Percentiles rank a stretch among this genome's conserved stretches.
Conservation (phyloP, 768 basidiomycete species). For the Chalciporus piperatus region DNA sequence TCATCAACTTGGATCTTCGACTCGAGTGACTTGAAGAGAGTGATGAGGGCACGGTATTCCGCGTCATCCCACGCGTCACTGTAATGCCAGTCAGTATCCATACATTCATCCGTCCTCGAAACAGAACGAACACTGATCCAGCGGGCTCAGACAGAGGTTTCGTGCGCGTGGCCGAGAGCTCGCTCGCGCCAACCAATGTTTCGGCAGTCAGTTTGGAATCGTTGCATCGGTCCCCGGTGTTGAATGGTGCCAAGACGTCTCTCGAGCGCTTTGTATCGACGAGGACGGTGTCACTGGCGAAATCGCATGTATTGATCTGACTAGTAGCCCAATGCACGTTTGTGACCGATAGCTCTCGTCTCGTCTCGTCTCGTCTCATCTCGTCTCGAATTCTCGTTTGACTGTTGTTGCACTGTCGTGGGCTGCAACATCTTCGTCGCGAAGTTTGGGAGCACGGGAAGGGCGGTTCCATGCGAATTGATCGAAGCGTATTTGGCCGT, state of each 20-base stretch:
- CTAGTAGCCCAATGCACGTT: not conserved
- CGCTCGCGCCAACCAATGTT: too few relatives aligned
- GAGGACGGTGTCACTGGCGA: not conserved
- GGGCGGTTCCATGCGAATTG: not conserved
- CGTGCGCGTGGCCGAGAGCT: too few relatives aligned
- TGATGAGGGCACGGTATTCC: not conserved
- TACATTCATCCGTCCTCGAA: too few relatives aligned
- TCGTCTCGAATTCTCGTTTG: not conserved
- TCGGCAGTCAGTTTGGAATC: not conserved
- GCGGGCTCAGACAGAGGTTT: too few relatives aligned
- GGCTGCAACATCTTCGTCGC: too few relatives aligned
- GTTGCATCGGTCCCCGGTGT: not conserved
- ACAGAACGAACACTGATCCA: too few relatives aligned
- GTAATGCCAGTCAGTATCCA: too few relatives aligned
- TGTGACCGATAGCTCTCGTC: not conserved
- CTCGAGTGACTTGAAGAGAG: not conserved
- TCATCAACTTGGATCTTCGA: not conserved
- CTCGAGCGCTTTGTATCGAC: not conserved
- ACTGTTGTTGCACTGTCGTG: not conserved
- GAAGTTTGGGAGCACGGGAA: too few relatives aligned
- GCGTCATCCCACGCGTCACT: not conserved
- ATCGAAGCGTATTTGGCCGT: not conserved
- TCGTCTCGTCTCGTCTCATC: too few relatives aligned
- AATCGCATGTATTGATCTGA: not conserved
- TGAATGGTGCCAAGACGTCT: not conserved